Base-by-base conservation (phyloP, 176 grass and related monocot species). In the Ensete ventricosum region DNA sequence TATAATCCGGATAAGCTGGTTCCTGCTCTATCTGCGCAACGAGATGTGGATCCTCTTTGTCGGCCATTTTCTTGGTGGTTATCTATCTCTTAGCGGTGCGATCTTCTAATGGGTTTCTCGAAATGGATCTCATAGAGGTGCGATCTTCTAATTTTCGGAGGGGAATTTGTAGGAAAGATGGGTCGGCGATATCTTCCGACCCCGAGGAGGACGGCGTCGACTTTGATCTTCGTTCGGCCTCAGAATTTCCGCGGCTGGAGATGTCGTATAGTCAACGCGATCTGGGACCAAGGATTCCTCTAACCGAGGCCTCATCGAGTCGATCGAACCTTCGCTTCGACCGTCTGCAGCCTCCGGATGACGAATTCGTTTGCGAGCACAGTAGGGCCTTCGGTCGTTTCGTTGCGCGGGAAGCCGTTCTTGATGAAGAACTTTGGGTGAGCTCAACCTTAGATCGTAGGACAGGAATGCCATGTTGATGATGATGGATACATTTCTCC, bases 401-500 rank as follows among this genome's bases (percentile, higher is more conserved):
- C 2, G 73, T 87, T 82, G 86, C 84, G 65, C 86, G 90, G 54
- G 90, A 89, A 53, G 90, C 86, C 78, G 57, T 92, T 78, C 73
- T 89, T 25, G 86, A 92, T 70, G 90, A 92, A 76, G 90, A 92
- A 87, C 85, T 89, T 22, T 92, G 90, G 90, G 90, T 92, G 81
- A 76, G 76, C 60, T 77, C 11, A 51, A n/a, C 52, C 48, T 3
- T 51, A 20, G 43, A 70, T 50, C 8, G 43, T 50, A 69, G 27
- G 14, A 49, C 43, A 9, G 14, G 68, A 85, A 91, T 66, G 89
- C 87, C 82, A 85, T 87, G 20, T 91, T 85, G 89, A 85, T 91
- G 82, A 72, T 68, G 26, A 48, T 34, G 7, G 16, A 12, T 17
- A 34, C 29, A 34, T 34, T 34, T 34, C 29, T 34, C 29, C 29